Base-by-base conservation (phyloP, 2,329 filamentous ascomycete species). In the Rutstroemia sydowiana region DNA sequence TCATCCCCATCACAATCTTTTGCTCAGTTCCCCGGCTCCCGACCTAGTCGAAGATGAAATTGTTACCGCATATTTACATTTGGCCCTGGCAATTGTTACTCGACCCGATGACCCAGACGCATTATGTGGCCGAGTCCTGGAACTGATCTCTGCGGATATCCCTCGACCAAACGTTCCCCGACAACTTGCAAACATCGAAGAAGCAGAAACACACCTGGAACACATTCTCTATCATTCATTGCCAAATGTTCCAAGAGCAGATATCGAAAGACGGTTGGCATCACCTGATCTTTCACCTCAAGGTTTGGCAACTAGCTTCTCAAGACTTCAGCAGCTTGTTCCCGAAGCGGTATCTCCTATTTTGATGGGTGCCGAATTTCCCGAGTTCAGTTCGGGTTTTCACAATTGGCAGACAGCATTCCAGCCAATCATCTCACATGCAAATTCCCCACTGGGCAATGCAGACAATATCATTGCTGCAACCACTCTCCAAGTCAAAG, bases 31-130 rank as follows among this genome's bases (percentile, higher is more conserved):
- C 16, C 32, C 52, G 7, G 51, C 52, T 10, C 52, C 55, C 4
- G 39, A 49, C 3, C 13, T 48, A 8, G 28, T 63, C 9, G 61
- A 62, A 37, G 47, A 60, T 21, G 57, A 55, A 28, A 46, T 63
- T 23, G 32, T 61, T 10, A 49, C 53, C 0, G 47, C 55, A 5
- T 63, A 61, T 46, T 45, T 60, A 11, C 54, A 55, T 14, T 41
- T 63, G 11, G 57, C 60, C 4, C 47, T 57, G n/a, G 20, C 44
- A 23, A 32, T 51, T 3, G 53, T 53, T 32, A 50, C 48, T 7
- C 40, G 52, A 43, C 32, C 52, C 3, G 44, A 50, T 20, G n/a
- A 40, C 23, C 30, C 45, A n/a, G 18, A 47, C 28, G 30, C 41
- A 43, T 34, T 45, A 31, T 45, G 55, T 11, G 23, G 21, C 4